Base-by-base conservation (phyloP, 2,329 filamentous ascomycete species). In the Fusarium sp. region DNA sequence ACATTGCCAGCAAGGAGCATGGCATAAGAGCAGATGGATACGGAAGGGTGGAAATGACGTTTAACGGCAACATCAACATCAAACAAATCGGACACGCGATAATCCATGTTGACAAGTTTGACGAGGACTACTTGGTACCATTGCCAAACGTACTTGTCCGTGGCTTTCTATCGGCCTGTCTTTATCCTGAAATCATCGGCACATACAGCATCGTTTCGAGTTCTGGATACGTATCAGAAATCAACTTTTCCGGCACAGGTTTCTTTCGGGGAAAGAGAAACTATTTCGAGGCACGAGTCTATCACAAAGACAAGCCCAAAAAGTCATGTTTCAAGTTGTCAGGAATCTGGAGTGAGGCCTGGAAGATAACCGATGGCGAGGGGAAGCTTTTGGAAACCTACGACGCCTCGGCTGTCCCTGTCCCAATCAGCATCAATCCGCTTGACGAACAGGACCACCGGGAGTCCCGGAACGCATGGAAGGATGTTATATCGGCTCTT, bases 391-490 rank as follows among this genome's bases (percentile, higher is more conserved):
- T 85, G 1, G 84, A 84, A 65, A 76, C 39, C n/a, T 84, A 84
- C 62, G 76, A 79, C 3, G 80, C 85, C 11, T 54, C 48, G 9
- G 5, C 10, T 2, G 6, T 14, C 16, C 27, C 48, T 2, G 27
- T 67, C 2, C 27, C 65, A 0, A 61, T 78, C n/a, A 8, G 71
- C 1, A 68, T 79, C 2, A 48, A 41, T 0, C 56, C 75, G 0
- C 78, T 93, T 9, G 91, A 93, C 43, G 82, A 92, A 68, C 94
- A 97, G 83, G 93, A 96, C 73, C 89, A 93, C 2, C 92, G 94
- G 79, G 95, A 98, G 84, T 93, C 93, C 10, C 89, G 95, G 13
- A 88, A 91, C 43, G 95, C 95, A 1, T 98, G 95, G 95, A 86
- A 86, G 35, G 92, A 92, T 71, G 95, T 98, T 4, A 92, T 94